phyloP scores from a whole-genome alignment of 2,329 filamentous ascomycete genomes.

The Trichoderma sp. region DNA sequence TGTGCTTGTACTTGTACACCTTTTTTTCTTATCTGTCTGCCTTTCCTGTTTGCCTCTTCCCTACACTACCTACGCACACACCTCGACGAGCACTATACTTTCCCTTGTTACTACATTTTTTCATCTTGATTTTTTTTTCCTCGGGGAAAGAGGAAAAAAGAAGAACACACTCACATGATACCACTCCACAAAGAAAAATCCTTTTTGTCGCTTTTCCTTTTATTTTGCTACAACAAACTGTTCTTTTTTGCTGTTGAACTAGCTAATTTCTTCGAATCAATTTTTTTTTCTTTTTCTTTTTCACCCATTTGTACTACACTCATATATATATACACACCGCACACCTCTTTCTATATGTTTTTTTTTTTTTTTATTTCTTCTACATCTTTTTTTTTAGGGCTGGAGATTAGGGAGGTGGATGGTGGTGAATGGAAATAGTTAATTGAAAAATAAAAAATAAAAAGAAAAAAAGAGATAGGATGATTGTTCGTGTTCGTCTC shows the following conservation, averaged over 20 bases:
- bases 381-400: not conserved
- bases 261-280: not conserved
- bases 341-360: not conserved
- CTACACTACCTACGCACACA: not conserved
- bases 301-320: not conserved
- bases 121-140: not conserved
- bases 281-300: not conserved
- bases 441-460: not conserved
- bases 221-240: not conserved
- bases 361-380: not conserved
- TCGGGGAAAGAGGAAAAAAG: not conserved
- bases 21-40: not conserved
- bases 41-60: not conserved
- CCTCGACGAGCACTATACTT: not conserved
- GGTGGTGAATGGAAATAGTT: not conserved
- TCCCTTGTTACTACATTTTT: not conserved
- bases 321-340: not conserved
- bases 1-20: not conserved
- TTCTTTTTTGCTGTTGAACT: not conserved
- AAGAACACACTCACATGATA: slow-evolving; percentile 10
- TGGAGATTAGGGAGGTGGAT: not conserved
- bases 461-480: not conserved
- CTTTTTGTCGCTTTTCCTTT: not conserved
- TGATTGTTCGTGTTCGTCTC: not conserved
- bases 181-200: not conserved